Base-by-base conservation (phyloP, 345 rosid genomes). In the Aethionema arabicum region DNA sequence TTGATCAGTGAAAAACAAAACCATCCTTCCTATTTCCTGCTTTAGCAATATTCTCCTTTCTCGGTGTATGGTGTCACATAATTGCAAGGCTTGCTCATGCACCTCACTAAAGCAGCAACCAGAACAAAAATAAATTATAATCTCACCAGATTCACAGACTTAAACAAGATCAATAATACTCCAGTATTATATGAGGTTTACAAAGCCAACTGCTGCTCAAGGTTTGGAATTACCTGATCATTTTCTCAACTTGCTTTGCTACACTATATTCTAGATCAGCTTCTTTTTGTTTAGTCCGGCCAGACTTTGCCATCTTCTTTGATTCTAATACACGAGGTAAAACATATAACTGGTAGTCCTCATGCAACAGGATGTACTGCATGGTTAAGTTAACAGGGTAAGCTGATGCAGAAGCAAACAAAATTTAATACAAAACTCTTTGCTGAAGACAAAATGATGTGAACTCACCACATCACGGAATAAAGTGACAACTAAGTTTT, bases 11-110 rank as follows among this genome's bases (percentile, higher is more conserved):
- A 90, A 90, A 75, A 93, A 93, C 66, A 90, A 82, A 68, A 90
- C 95, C 99, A 93, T 93, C 80, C 96, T 84, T 67, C 97, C 96
- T 50, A 90, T 86, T 80, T 93, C 99, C 74, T 93, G 97, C 79
- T 93, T 93, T 52, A 90, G 66, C 65, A 93, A 73, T 78, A 88
- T 87, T 77, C 97, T 84, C 74, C 99, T 86, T 79, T 90, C 99
- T 70, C 71, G 80, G 72, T 87, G 97, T 68, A 85, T 84, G 58
- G 80, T 80, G 76, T 84, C 88, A 75, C 96, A 93, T 13, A 82
- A 80, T 61, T 76, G 52, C 58, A 87, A 51, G 43, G 97, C 96
- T 76, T 93, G 99, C 76, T 93, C 99, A 41, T 90, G 95, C 63
- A 90, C 99, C 78, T 87, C 97, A 70, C 99, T 93, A 66, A 80